Evolutionary conservation across 805 yeast genomes (phyloP).

Genomic region (Scheffersomyces coipomensis): DNA sequence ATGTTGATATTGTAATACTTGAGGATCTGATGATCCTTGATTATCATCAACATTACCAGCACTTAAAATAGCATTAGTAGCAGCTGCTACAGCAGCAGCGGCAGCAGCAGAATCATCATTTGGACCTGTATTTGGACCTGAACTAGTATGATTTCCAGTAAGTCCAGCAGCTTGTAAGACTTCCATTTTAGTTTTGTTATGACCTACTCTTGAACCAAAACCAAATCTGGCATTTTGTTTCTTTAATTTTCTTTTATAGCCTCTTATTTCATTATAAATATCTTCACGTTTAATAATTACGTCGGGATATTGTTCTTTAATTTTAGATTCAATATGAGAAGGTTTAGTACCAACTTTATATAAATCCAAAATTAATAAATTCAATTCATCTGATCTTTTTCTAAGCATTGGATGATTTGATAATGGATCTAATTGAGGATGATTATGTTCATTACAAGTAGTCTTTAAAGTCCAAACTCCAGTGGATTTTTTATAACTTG

Average conservation of each 20-base stretch:
- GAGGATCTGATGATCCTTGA: constrained; percentile 6
- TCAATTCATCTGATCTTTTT: constrained; percentile 52
- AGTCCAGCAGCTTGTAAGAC: constrained; percentile 5
- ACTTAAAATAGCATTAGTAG: constrained; percentile 23
- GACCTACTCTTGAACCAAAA: not conserved
- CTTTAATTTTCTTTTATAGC: constrained; percentile 51
- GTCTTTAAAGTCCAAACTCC: constrained; percentile 53
- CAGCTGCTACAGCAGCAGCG: constrained; percentile 14
- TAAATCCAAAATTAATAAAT: constrained; percentile 48
- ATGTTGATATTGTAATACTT: constrained; percentile 21
- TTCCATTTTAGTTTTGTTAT: constrained; percentile 5
- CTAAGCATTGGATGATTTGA: constrained; percentile 57
- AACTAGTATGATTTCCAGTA: constrained; percentile 1
- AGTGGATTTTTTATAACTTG: constrained; percentile 48
- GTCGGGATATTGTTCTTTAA: constrained; percentile 51
- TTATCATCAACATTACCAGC: constrained; percentile 16
- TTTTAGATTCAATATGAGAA: constrained; percentile 49
- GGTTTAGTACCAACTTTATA: constrained; percentile 58
- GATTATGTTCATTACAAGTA: constrained; percentile 57
- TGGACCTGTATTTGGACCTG: not conserved
- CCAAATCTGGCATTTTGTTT: constrained; percentile 28
- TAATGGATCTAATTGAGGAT: constrained; percentile 55
- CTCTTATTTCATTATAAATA: constrained; percentile 56
- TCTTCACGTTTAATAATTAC: constrained; percentile 56
- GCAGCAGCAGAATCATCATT: constrained; percentile 8